phyloP scores from a whole-genome alignment of 1,284 basidiomycete species.

The Paramarasmius palmivorus region DNA sequence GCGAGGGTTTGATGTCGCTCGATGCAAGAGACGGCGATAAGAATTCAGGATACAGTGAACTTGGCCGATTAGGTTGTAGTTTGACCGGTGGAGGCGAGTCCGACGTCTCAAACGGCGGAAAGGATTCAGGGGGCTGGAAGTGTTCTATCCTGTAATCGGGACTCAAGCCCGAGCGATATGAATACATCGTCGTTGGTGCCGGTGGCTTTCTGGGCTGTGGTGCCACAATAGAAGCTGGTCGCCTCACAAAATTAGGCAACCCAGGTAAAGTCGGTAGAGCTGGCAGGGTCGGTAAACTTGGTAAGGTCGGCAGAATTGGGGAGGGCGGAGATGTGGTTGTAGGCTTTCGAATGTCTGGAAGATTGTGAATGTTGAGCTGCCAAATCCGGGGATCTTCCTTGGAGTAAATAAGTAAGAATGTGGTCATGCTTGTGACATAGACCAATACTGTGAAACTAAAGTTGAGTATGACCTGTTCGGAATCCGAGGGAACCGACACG shows the following conservation, averaged over 20 bases:
- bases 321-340: slow-evolving; percentile 32
- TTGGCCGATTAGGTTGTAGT: no score
- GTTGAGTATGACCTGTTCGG: neutral
- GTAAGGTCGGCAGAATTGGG: slow-evolving; percentile 20
- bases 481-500: slow-evolving; percentile 28
- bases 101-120: slow-evolving; percentile 20
- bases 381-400: slow-evolving; percentile 51
- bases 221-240: slow-evolving; percentile 33
- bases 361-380: slow-evolving; percentile 49
- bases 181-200: slow-evolving; percentile 30
- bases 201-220: slow-evolving; percentile 41
- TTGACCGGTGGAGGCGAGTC: no score
- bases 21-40: slow-evolving; percentile 24
- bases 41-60: slow-evolving; percentile 32
- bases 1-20: neutral
- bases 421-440: slow-evolving; percentile 35
- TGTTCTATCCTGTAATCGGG: slow-evolving; percentile 50
- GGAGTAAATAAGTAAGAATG: slow-evolving; percentile 30
- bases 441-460: slow-evolving; percentile 30
- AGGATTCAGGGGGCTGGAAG: slow-evolving; percentile 28
- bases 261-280: slow-evolving; percentile 17
- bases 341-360: slow-evolving; percentile 32
- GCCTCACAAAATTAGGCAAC: neutral
- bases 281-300: slow-evolving; percentile 30
- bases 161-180: slow-evolving; percentile 37